A percentile compares a stretch with the other conserved stretches of the same genome.
Evolutionary conservation across 805 yeast genomes (phyloP).

Genomic region (Suhomyces kilbournensis): DNA sequence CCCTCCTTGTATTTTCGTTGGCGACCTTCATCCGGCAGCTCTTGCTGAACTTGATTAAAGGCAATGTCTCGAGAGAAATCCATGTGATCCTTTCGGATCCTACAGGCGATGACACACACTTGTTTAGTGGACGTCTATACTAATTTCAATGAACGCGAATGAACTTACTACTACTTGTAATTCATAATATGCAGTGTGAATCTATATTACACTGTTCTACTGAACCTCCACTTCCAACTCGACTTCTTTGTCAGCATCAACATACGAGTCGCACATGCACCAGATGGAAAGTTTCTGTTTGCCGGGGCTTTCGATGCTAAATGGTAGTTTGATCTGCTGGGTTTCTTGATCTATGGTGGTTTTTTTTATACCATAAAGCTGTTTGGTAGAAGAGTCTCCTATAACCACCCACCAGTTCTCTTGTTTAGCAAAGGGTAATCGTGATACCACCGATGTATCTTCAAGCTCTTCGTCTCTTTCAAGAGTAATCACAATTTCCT

Average conservation of each 20-base stretch:
- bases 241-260: slow-evolving; percentile 90
- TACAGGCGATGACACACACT: neutral
- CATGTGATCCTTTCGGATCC: neutral
- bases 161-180: neutral
- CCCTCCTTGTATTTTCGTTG: neutral
- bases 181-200: neutral
- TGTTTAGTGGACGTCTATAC: neutral
- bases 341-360: slow-evolving; percentile 50
- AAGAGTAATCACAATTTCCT: slow-evolving; percentile 46
- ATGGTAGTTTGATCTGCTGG: slow-evolving; percentile 52
- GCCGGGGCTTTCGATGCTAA: slow-evolving; percentile 61
- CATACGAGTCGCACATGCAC: slow-evolving; percentile 87
- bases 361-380: slow-evolving; percentile 72
- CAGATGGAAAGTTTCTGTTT: slow-evolving; percentile 62
- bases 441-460: slow-evolving; percentile 57
- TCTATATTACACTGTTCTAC: slow-evolving; percentile 1
- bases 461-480: slow-evolving; percentile 78
- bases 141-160: neutral
- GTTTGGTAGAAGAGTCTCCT: slow-evolving; percentile 61
- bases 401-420: slow-evolving; percentile 88
- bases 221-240: slow-evolving; percentile 48
- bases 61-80: neutral
- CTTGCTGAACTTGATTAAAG: neutral
- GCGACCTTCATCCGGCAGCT: neutral
- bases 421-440: slow-evolving; percentile 59